phyloP scores from a whole-genome alignment of 768 basidiomycete species.

The Tricholoma hemisulphureum region DNA sequence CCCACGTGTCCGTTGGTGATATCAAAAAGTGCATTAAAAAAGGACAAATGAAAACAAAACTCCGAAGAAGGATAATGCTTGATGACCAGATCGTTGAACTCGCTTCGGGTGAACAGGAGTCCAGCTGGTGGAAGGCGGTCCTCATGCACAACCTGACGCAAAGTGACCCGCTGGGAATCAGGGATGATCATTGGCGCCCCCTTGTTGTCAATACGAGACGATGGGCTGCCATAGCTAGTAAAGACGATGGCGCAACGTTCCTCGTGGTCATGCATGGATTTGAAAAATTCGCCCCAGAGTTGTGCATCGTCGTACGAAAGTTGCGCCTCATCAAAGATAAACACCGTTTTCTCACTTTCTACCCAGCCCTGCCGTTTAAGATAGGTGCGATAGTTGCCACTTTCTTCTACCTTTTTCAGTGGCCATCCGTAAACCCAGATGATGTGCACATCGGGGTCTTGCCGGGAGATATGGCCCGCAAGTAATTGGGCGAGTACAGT shows the following conservation, averaged over 20 bases:
- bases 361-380: too few species aligned
- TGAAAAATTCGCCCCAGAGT: slow-evolving; percentile 10
- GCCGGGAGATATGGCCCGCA: neutral
- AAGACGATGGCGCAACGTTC: slow-evolving; percentile 5
- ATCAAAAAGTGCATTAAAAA: slow-evolving; percentile 6
- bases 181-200: neutral
- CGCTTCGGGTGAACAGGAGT: slow-evolving; percentile 8
- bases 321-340: too few species aligned
- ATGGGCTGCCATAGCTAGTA: slow-evolving; percentile 6
- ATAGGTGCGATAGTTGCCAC: too few species aligned
- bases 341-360: too few species aligned
- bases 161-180: neutral
- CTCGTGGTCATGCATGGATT: neutral
- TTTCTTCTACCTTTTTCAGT: too few species aligned
- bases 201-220: neutral
- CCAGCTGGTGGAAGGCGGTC: slow-evolving; percentile 1
- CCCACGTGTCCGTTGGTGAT: slow-evolving; percentile 14
- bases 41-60: slow-evolving; percentile 6
- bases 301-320: neutral
- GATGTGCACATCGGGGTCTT: neutral
- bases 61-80: neutral
- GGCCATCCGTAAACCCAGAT: neutral
- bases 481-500: slow-evolving; percentile 3
- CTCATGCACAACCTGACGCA: neutral
- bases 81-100: slow-evolving; percentile 7